phyloP scores from a whole-genome alignment of 176 grass and related monocot species.

The Carex littledalei region DNA sequence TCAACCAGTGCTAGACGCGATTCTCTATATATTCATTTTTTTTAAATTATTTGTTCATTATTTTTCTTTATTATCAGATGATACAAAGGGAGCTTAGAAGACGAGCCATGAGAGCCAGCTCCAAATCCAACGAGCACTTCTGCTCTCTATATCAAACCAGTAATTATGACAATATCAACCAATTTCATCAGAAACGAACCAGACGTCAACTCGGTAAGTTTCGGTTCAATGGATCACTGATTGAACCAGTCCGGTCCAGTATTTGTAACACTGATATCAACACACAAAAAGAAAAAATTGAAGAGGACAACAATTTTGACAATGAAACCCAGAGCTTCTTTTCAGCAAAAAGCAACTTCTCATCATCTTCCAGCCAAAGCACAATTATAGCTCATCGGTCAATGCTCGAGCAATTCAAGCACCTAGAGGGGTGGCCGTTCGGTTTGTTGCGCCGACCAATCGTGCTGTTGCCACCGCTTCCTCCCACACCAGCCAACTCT shows the following conservation, averaged over 20 bases:
- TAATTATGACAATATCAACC: neutral
- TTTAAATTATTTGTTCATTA: neutral
- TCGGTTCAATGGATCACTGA: no score
- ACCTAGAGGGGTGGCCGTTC: conserved; percentile 89
- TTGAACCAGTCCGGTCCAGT: no score
- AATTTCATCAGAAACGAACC: no score
- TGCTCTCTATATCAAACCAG: conserved; percentile 19
- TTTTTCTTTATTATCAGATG: conserved; percentile 25
- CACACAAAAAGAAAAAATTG: conserved; percentile 6
- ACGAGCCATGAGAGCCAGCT: conserved; percentile 47
- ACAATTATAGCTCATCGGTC: conserved; percentile 22
- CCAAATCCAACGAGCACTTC: conserved; percentile 29
- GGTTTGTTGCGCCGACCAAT: conserved; percentile 61
- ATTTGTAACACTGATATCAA: neutral
- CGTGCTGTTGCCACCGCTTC: conserved; percentile 57
- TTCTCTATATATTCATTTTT: neutral
- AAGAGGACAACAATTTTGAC: conserved; percentile 17
- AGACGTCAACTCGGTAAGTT: no score
- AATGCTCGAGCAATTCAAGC: conserved; percentile 37
- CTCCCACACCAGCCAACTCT: conserved; percentile 56
- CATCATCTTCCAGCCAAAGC: conserved; percentile 51
- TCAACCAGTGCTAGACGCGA: no score
- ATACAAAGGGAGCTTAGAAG: conserved; percentile 72
- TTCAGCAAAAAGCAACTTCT: conserved; percentile 85
- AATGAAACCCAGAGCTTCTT: conserved; percentile 63